A percentile compares a stretch with the other conserved stretches of the same genome.
Evolutionary conservation across 208 protist genomes (phyloP).

Genomic region (Crithidia brevicula): DNA sequence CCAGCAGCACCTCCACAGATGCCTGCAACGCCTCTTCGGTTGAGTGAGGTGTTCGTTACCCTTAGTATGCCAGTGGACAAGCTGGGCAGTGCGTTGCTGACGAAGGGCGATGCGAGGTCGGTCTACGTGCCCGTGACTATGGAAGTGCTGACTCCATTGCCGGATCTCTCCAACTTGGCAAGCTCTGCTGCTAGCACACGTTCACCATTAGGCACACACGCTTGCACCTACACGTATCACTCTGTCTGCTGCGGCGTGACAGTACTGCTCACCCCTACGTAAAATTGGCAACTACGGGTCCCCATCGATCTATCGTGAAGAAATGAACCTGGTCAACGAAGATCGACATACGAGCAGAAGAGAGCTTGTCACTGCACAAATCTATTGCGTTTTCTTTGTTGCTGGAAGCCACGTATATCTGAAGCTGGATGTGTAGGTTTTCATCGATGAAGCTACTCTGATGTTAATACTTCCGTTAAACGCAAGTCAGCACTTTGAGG

Average conservation of each 20-base stretch:
- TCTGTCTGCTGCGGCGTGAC: conserved; percentile 10
- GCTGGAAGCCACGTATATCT: no score
- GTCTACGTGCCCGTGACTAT: conserved; percentile 10
- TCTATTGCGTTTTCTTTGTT: no score
- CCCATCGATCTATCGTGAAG: no score
- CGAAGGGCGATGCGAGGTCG: background rate
- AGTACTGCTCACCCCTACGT: conserved; percentile 6
- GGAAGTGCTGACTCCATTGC: conserved; percentile 21
- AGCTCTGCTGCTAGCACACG: background rate
- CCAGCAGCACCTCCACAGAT: background rate
- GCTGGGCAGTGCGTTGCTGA: background rate
- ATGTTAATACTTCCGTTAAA: no score
- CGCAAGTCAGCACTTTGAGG: no score
- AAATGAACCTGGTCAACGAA: no score
- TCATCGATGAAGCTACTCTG: no score
- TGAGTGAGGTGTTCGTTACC: background rate
- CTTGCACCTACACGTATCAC: conserved; percentile 4
- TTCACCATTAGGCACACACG: background rate
- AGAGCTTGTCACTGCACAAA: no score
- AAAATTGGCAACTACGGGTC: no score
- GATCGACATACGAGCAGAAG: no score
- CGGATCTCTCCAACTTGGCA: background rate
- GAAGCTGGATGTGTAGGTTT: no score
- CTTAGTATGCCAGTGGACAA: background rate
- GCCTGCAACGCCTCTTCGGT: background rate